A percentile compares a stretch with the other conserved stretches of the same genome.
Conservation (phyloP, 1,284 basidiomycete species). For the Cutaneotrichosporon cutaneum region DNA sequence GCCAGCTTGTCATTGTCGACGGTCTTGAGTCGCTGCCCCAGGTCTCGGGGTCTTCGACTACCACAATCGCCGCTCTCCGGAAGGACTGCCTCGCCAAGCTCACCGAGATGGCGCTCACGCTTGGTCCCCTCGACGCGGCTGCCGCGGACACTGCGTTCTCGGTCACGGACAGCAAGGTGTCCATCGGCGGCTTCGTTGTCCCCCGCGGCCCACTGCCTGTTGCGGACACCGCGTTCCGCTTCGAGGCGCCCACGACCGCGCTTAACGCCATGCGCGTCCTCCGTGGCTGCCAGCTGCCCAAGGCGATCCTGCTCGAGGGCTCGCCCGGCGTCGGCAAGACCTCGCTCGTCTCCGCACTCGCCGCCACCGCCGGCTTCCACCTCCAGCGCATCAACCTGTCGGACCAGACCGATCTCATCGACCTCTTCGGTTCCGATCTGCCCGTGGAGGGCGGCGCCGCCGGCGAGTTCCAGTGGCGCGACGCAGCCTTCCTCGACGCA, state of each 20-base stretch:
- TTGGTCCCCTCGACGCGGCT: constrained; percentile 22
- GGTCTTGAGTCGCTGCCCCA: constrained; percentile 76
- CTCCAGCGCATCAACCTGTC: constrained; percentile 98
- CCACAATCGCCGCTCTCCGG: constrained; percentile 41
- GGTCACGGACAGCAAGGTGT: constrained; percentile 51
- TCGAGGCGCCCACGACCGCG: constrained; percentile 83
- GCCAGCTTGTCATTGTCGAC: constrained; percentile 81
- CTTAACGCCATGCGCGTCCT: constrained; percentile 87
- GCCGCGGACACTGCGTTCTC: constrained; percentile 22
- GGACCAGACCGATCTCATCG: constrained; percentile 95
- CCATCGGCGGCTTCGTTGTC: constrained; percentile 75
- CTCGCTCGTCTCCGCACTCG: constrained; percentile 84
- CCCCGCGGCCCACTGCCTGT: constrained; percentile 59
- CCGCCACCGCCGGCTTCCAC: constrained; percentile 71
- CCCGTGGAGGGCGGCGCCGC: constrained; percentile 88
- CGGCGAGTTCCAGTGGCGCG: constrained; percentile 96
- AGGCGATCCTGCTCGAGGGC: constrained; percentile 93
- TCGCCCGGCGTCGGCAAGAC: constrained; percentile 99
- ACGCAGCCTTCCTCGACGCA: constrained; percentile 92
- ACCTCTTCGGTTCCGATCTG: constrained; percentile 94
- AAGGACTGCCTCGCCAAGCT: constrained; percentile 42
- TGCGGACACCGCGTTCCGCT: constrained; percentile 62
- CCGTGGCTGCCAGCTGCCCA: constrained; percentile 83
- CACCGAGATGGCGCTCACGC: constrained; percentile 24
- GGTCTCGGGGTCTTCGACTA: constrained; percentile 51